phyloP scores from a whole-genome alignment of 768 basidiomycete genomes.

The Tylopilus vinaceipallidus region DNA sequence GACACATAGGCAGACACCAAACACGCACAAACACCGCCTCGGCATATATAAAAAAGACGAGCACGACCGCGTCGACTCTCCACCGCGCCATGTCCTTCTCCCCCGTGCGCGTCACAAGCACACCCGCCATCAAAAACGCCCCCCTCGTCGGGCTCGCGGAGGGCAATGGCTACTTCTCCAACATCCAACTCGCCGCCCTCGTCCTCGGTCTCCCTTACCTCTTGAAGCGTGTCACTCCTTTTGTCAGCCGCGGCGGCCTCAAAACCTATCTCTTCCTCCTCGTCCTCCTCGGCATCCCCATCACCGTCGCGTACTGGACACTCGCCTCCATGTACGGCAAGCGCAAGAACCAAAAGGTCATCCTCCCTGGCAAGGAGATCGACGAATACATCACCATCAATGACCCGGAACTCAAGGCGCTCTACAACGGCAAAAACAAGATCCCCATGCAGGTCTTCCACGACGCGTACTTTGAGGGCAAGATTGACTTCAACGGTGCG shows the following conservation, averaged over 20 bases:
- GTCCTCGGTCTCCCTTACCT: slow-evolving; percentile 82
- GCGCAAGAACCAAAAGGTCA: slow-evolving; percentile 82
- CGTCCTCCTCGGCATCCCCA: slow-evolving; percentile 69
- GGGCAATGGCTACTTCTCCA: slow-evolving; percentile 84
- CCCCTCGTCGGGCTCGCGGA: slow-evolving; percentile 80
- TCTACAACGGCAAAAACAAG: slow-evolving; percentile 83
- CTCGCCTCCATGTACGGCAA: slow-evolving; percentile 79
- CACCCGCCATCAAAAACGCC: slow-evolving; percentile 81
- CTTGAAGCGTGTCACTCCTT: slow-evolving; percentile 76
- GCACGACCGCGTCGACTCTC: slow-evolving; percentile 8
- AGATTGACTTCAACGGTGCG: slow-evolving; percentile 93
- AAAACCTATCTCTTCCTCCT: slow-evolving; percentile 84
- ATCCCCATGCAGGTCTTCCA: slow-evolving; percentile 98
- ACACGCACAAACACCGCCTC: slow-evolving; percentile 18
- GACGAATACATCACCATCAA: slow-evolving; percentile 91
- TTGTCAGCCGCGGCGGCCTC: slow-evolving; percentile 82
- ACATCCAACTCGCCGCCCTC: slow-evolving; percentile 71
- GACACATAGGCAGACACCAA: slow-evolving; percentile 18
- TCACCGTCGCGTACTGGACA: slow-evolving; percentile 86
- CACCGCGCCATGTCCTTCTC: slow-evolving; percentile 43
- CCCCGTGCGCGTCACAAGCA: slow-evolving; percentile 60
- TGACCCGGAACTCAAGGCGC: slow-evolving; percentile 73
- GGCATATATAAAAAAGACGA: slow-evolving; percentile 18
- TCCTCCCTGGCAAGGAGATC: slow-evolving; percentile 80
- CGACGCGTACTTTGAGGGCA: slow-evolving; percentile 95